Conservation (phyloP, 2,329 filamentous ascomycete genomes). For the Byssochlamys sp. region DNA sequence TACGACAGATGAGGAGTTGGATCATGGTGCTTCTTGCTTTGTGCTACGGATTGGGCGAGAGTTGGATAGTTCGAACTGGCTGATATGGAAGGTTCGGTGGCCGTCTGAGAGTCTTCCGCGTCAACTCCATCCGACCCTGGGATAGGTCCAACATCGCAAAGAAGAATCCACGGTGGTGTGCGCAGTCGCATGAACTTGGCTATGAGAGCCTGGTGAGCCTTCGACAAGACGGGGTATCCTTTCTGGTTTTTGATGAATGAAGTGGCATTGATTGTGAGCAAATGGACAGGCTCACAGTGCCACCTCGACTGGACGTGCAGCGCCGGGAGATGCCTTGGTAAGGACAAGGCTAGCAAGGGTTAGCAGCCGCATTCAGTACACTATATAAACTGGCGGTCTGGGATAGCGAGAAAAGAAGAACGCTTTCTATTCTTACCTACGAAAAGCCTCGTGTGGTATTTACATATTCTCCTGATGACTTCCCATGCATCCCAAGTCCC, state of each 20-base stretch:
- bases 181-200: slow-evolving; percentile 49
- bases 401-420: not conserved
- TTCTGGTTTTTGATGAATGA: slow-evolving; percentile 51
- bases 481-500: slow-evolving; percentile 92
- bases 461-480: slow-evolving; percentile 70
- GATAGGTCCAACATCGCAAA: slow-evolving; percentile 49
- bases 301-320: slow-evolving; percentile 49
- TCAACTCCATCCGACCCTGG: slow-evolving; percentile 32
- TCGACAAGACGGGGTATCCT: slow-evolving; percentile 50
- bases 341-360: slow-evolving; percentile 40
- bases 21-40: slow-evolving; percentile 44
- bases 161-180: slow-evolving; percentile 50
- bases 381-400: not conserved
- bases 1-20: slow-evolving; percentile 65
- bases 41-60: slow-evolving; percentile 54
- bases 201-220: slow-evolving; percentile 49
- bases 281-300: slow-evolving; percentile 54
- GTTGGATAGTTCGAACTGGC: slow-evolving; percentile 51
- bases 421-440: slow-evolving; percentile 57
- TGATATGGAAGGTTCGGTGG: slow-evolving; percentile 9
- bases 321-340: slow-evolving; percentile 51
- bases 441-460: slow-evolving; percentile 69
- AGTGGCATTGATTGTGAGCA: slow-evolving; percentile 44
- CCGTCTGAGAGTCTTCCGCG: slow-evolving; percentile 10
- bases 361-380: not conserved